Base-by-base conservation (phyloP, 306 rosid species). In the Glycyrrhiza uralensis region DNA sequence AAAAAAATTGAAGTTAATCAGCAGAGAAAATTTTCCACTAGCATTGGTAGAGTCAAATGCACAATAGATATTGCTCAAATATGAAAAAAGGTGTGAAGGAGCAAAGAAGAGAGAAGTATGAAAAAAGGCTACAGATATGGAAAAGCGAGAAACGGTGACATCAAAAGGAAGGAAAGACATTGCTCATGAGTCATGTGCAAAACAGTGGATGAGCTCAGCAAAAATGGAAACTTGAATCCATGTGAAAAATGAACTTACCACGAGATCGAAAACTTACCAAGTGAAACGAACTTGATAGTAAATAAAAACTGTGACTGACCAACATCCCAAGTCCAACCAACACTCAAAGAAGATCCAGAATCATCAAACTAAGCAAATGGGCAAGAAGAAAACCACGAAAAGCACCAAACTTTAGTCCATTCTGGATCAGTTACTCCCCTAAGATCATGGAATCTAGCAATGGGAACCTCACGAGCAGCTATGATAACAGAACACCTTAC, bases 261-360 rank as follows among this genome's bases (percentile, higher is more conserved):
- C 28, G 5, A 79, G 81, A 83, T 83, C 81, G 52, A 57, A 19
- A 83, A 65, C 82, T 81, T 42, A 82, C 88, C 70, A 42, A 65
- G 76, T 14, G 28, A 82, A 74, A 52, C 36, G 33, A 78, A 79
- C 51, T 45, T 20, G 49, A 47, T 7, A 63, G 50, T 49, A n/a
- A n/a, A n/a, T n/a, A n/a, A n/a, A n/a, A n/a, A n/a, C n/a, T n/a
- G n/a, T n/a, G n/a, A 66, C 28, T 39, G 35, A 39, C 41, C 69
- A 63, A 39, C 5, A 22, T 18, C 14, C 61, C 45, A 61, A 19
- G 35, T 39, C 19, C 47, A 72, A 19, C 33, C 18, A 71, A 77
- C 67, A 79, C 61, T 58, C 62, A 64, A 66, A 62, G 15, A 51
- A 66, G 73, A 70, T 39, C 74, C 54, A 36, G 28, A 66, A 49